Evolutionary conservation across 2,329 filamentous ascomycete genomes (phyloP), one percentile per base, ranked within the genome.

Genomic region (Anthostomella pinea): DNA sequence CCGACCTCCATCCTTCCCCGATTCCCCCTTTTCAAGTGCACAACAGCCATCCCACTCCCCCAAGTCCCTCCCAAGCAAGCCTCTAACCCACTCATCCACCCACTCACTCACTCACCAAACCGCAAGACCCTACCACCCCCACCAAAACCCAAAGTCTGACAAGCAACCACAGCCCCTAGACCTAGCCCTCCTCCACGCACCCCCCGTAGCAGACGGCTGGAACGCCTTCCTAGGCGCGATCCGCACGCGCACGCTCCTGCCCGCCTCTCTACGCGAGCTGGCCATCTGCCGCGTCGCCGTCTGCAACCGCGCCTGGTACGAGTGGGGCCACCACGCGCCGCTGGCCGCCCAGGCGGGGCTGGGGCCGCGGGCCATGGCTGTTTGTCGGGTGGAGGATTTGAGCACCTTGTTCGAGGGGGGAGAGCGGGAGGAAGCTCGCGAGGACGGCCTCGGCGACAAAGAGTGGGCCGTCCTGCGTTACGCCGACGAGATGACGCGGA

Each of bases 401-500:
- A 51, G 8, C 1, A 29, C 8, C 2, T 34, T 22, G n/a, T 14
- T 11, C 2, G 27, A 13, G 13, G 27, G 15, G 6, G 34, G 4
- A 16, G 31, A 56, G 32, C 54, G 35, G 21, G 63, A 45, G 38
- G 46, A 60, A 17, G 45, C 52, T 8, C 37, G 61, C 16, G 24
- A 17, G 5, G 41, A 36, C 4, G 54, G 53, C 3, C 53, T 89
- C 42, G 77, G 64, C 17, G 72, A 73, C 41, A 70, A 68, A 57
- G 79, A 88, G 64, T 79, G 77, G 69, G 81, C 79, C 0, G 83
- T 87, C 21, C 60, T 91, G 35, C 67, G 73, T 29, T 90, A 88
- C 59, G 76, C 87, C 13, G 87, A 94, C 65, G 85, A 87, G 58
- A 94, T 94, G 85, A 95, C 88, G 32, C 69, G 79, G 47, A 75